A percentile compares a stretch with the other conserved stretches of the same genome.
Conservation (phyloP, 345 rosid species). For the Rhodamnia argentea region DNA sequence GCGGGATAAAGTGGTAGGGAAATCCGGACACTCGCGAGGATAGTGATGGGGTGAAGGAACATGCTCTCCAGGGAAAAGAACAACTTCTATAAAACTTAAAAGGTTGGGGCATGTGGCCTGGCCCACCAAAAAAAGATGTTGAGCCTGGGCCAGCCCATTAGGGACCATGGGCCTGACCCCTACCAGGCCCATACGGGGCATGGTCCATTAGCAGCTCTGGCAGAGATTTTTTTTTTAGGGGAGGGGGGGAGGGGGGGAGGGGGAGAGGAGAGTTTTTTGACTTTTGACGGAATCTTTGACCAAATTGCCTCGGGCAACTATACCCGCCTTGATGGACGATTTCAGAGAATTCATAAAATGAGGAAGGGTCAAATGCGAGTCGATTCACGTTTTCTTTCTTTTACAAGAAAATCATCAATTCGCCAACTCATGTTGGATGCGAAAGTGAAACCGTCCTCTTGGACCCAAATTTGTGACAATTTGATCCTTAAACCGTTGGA, state of each 20-base stretch:
- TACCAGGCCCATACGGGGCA: background rate
- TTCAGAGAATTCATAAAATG: background rate
- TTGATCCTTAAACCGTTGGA: background rate
- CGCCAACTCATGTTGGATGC: too few relatives aligned
- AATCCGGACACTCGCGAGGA: background rate
- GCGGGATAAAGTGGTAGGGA: background rate
- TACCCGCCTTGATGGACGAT: background rate
- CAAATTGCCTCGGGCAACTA: background rate
- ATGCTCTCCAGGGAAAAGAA: background rate
- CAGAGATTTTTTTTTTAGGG: too few relatives aligned
- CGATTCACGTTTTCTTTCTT: background rate
- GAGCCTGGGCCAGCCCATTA: background rate
- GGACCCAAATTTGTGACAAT: background rate
- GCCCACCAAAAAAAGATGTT: background rate
- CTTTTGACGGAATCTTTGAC: background rate
- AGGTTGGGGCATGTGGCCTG: background rate
- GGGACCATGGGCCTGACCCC: background rate
- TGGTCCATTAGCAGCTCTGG: background rate
- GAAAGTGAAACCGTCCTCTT: too few relatives aligned
- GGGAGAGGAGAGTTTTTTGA: background rate
- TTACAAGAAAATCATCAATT: too few relatives aligned
- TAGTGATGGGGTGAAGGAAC: background rate
- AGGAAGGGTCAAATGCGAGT: background rate
- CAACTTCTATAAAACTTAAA: too few relatives aligned
- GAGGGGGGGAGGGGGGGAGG: background rate